Base-by-base conservation (phyloP, 345 rosid genomes). In the Theobroma cacao region DNA sequence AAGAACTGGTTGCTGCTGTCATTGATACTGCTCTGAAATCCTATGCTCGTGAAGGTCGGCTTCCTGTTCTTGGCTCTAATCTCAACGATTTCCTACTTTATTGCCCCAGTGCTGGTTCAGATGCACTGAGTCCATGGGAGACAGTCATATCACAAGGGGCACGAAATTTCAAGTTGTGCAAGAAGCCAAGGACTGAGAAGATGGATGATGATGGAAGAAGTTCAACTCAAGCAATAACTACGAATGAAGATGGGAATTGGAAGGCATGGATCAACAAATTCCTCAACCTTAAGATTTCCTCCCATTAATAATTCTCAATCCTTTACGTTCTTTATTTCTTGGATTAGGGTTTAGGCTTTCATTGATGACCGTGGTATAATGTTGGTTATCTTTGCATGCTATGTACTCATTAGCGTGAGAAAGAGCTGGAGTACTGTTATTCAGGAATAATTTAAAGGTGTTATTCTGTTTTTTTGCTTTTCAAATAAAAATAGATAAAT, bases 21-120 rank as follows among this genome's bases (percentile, higher is more conserved):
- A 94, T 97, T 33, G 94, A 93, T 43, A 90, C 95, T 34, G 91
- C 92, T 20, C 83, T 97, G 79, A 97, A 97, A 80, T 77, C 82
- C 26, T 97, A 97, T 75, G 97, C 99, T 14, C 97, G 99, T n/a
- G 99, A 94, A 79, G 98, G 99, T 58, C 89, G 98, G 24, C 94
- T 94, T n/a, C 99, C 99, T 1, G 81, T 92, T 72, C 92, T 97
- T 34, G 97, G 99, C 18, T 88, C 97, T 15, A 84, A 94, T 83
- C 89, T 91, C 56, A 87, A 91, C 20, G 90, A 88, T 61, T 97
- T 97, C 85, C 77, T 87, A 78, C 98, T 97, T 41, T 97, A 97
- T 55, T 90, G 89, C 76, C 88, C 92, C 71, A 82, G 84, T 80
- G 89, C 86, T 50, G 92, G 92, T 40, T 84, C 94, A 28, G 93